Conservation (phyloP, 2,329 filamentous ascomycete genomes). For the Microdochium nivale region DNA sequence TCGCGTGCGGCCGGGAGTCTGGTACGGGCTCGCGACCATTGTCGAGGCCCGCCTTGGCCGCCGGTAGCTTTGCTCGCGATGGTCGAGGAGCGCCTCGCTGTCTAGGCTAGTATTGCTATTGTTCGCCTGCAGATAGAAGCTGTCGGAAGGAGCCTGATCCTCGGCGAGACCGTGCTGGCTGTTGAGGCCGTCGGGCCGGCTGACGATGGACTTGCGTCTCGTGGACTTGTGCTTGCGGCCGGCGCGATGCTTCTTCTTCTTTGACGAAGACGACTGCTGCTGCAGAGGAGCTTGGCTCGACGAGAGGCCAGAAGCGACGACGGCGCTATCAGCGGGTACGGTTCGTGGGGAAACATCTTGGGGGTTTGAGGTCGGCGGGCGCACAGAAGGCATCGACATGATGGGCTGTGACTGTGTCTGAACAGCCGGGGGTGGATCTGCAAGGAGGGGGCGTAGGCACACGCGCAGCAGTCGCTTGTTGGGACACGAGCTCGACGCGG, state of each 20-base stretch:
- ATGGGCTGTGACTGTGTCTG: constrained; percentile 25
- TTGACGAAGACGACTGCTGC: constrained; percentile 3
- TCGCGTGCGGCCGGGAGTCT: constrained; percentile 5
- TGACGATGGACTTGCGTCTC: constrained; percentile 56
- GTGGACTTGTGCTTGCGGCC: constrained; percentile 66
- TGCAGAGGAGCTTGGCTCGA: background rate
- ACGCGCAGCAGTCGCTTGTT: background rate
- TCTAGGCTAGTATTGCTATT: constrained; percentile 85
- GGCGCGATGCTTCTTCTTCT: constrained; percentile 67
- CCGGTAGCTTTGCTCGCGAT: constrained; percentile 46
- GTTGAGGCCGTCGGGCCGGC: background rate
- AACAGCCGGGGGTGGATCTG: background rate
- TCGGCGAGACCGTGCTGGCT: background rate
- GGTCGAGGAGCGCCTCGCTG: constrained; percentile 80
- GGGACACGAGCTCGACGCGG: background rate
- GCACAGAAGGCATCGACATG: background rate
- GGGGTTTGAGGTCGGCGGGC: background rate
- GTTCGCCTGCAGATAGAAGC: constrained; percentile 40
- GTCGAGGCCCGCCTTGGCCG: constrained; percentile 54
- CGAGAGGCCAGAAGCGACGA: background rate
- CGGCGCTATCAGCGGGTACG: constrained; percentile 30
- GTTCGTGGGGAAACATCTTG: constrained; percentile 58
- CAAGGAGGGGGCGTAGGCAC: background rate
- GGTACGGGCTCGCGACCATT: constrained; percentile 23
- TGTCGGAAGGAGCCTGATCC: constrained; percentile 11